Conservation (phyloP, 495 filamentous ascomycete species). For the Penicillium canariense region DNA sequence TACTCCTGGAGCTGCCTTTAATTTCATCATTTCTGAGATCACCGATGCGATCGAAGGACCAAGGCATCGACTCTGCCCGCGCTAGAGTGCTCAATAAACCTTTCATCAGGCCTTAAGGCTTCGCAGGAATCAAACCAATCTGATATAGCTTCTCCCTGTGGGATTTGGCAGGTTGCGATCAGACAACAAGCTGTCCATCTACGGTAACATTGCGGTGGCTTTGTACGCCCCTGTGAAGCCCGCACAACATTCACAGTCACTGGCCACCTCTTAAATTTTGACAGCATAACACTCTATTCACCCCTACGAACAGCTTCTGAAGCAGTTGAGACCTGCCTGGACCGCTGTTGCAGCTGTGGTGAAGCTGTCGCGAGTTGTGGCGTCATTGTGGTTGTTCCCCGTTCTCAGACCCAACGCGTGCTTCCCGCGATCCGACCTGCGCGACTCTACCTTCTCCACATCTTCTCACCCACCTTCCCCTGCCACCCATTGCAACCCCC, state of each 20-base stretch:
- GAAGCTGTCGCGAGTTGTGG: constrained; percentile 19
- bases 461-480: constrained; percentile 24
- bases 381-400: constrained; percentile 28
- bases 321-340: not conserved
- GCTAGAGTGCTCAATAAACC: not conserved
- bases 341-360: not conserved
- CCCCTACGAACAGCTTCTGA: not conserved
- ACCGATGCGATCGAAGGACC: not conserved
- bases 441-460: constrained; percentile 48
- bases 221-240: not conserved
- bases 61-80: not conserved
- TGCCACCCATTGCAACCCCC: constrained; percentile 22
- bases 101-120: not conserved
- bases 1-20: not conserved
- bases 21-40: no score
- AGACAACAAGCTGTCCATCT: not conserved
- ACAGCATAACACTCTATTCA: not conserved
- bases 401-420: constrained; percentile 38
- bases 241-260: not conserved
- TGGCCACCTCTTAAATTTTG: not conserved
- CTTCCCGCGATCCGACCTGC: constrained; percentile 33
- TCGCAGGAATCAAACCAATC: not conserved
- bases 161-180: not conserved
- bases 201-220: not conserved
- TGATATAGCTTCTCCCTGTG: not conserved